Evolutionary conservation across 768 basidiomycete species (phyloP).

Genomic region (Agaricus sinodeliciosus): DNA sequence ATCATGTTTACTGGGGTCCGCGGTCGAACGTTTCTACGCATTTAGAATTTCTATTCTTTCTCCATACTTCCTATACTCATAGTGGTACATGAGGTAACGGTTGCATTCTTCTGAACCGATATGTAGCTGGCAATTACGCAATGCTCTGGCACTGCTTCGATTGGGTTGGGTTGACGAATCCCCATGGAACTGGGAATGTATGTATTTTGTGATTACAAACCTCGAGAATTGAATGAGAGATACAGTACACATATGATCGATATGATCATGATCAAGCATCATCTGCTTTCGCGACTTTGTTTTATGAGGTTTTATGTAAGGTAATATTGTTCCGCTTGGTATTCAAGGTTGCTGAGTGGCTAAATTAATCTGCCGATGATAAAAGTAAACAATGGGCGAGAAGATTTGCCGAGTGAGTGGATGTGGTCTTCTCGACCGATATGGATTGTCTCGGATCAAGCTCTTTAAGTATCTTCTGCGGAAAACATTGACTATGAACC

Average conservation of each 20-base stretch:
- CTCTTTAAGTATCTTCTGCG: constrained; percentile 28
- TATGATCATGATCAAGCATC: no score
- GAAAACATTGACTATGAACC: constrained; percentile 24
- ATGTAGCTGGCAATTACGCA: constrained; percentile 7
- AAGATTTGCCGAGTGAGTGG: constrained; percentile 4
- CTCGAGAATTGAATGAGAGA: no score
- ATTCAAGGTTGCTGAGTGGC: neutral
- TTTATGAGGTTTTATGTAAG: constrained; percentile 24
- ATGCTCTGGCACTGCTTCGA: neutral
- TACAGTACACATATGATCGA: no score
- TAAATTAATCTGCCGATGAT: neutral
- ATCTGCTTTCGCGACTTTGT: constrained; percentile 19
- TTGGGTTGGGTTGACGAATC: constrained; percentile 5
- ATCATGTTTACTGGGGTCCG: neutral
- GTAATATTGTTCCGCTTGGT: neutral
- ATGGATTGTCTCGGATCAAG: constrained; percentile 19
- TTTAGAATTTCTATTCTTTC: constrained; percentile 5
- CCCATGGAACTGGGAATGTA: neutral
- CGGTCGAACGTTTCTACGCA: constrained; percentile 2
- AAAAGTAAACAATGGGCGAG: neutral
- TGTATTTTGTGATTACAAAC: neutral
- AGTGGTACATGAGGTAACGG: neutral
- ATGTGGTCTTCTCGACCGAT: constrained; percentile 21
- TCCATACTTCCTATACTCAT: constrained; percentile 1
- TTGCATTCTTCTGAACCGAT: neutral